Percentiles rank a stretch among this genome's conserved stretches.
Evolutionary conservation across 1,284 basidiomycete genomes (phyloP).

Genomic region (Exsudoporus floridanus): DNA sequence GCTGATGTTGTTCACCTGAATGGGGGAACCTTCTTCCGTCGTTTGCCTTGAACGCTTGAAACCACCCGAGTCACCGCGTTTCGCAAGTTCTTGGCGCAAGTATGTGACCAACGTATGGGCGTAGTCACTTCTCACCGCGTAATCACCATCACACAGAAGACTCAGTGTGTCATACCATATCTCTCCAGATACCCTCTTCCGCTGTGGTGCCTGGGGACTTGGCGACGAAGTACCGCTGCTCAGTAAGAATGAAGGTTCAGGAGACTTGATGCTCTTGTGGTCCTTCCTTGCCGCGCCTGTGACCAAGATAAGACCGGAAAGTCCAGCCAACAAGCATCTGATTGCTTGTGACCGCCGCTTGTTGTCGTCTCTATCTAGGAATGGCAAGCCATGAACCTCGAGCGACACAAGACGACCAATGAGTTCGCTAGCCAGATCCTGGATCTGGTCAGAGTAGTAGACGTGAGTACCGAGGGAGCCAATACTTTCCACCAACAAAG

Average conservation of each 20-base stretch:
- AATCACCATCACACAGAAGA: conserved; percentile 76
- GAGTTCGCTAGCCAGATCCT: conserved; percentile 87
- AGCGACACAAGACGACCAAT: conserved; percentile 73
- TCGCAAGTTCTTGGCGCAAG: conserved; percentile 72
- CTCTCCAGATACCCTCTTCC: conserved; percentile 76
- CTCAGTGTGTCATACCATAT: conserved; percentile 88
- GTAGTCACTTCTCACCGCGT: conserved; percentile 75
- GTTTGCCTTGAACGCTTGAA: conserved; percentile 44
- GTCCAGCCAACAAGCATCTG: conserved; percentile 68
- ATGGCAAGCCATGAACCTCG: conserved; percentile 60
- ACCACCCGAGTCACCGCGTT: conserved; percentile 46
- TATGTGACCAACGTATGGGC: conserved; percentile 71
- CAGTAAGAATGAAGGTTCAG: conserved; percentile 23
- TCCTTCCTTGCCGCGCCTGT: conserved; percentile 50
- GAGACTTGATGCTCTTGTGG: conserved; percentile 24
- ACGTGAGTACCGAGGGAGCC: conserved; percentile 85
- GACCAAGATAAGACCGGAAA: conserved; percentile 69
- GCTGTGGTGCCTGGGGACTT: conserved; percentile 43
- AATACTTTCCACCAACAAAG: conserved; percentile 76
- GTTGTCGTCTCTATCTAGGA: conserved; percentile 45
- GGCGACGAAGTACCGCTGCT: conserved; percentile 21
- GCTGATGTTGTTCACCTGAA: conserved; percentile 47
- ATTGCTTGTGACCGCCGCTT: conserved; percentile 66
- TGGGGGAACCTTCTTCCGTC: conserved; percentile 43
- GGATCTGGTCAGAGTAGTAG: conserved; percentile 96